These are phyloP conservation scores for Tulasnella sp. DNA, from an alignment of 768 basidiomycete genomes.

Conservation along the genomic window DNA sequence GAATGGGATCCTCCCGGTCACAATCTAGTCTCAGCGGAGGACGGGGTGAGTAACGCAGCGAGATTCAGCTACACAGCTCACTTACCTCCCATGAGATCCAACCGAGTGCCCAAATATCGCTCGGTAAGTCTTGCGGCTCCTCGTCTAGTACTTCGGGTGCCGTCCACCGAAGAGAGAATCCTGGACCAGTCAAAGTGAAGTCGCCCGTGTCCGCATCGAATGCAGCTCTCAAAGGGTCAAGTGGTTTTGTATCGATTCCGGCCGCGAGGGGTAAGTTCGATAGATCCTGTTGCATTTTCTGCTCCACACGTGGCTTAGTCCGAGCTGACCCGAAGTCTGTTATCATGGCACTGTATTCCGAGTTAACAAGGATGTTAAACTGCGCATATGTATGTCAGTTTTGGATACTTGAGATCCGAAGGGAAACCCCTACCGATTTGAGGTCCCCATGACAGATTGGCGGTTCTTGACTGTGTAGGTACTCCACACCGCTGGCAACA, in stretches of 20 bases:
- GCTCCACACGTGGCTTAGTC: not conserved
- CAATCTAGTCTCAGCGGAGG: not conserved
- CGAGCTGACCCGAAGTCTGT: not conserved
- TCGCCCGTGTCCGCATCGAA: not conserved
- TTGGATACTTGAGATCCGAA: not conserved
- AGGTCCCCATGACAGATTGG: not conserved
- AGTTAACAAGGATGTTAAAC: not conserved
- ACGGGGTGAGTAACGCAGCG: not conserved
- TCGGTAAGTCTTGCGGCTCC: not conserved
- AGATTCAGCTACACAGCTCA: not conserved
- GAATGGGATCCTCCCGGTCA: not conserved
- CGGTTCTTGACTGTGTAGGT: not conserved
- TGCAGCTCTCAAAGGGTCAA: not conserved
- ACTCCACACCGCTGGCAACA: not conserved
- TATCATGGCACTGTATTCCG: not conserved
- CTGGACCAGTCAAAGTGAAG: not conserved
- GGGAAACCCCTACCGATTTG: not conserved
- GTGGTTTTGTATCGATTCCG: not conserved
- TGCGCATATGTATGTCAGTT: not conserved
- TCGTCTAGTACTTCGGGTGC: not conserved
- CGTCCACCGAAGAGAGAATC: not conserved
- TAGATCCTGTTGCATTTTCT: not conserved
- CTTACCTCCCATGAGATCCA: not conserved
- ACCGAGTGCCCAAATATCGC: not conserved
- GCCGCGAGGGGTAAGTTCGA: not conserved